phyloP scores from a whole-genome alignment of 169 alveolate species.

The Cryptosporidium bovis region DNA sequence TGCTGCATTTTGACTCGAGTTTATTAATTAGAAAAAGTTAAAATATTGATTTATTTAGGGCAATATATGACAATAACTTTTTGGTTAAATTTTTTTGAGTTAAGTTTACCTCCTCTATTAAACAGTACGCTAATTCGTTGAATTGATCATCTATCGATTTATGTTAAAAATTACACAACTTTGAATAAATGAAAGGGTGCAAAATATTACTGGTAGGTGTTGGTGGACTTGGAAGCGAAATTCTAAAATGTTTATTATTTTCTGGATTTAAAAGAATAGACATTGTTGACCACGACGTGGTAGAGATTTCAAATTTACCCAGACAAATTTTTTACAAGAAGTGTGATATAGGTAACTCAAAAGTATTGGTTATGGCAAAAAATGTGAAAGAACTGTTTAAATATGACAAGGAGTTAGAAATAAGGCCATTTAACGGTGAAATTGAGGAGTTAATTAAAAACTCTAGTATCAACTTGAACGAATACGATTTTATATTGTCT shows the following conservation, averaged over 20 bases:
- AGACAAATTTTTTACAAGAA: constrained; percentile 27
- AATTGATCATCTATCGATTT: no score
- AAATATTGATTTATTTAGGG: no score
- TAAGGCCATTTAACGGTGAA: constrained; percentile 15
- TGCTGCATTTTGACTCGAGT: background rate
- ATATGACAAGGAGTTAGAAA: constrained; percentile 23
- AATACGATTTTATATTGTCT: constrained; percentile 18
- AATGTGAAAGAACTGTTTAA: background rate
- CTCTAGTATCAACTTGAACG: background rate
- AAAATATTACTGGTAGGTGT: constrained; percentile 49
- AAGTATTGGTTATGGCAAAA: constrained; percentile 33
- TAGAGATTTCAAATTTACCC: constrained; percentile 46
- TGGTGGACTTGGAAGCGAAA: constrained; percentile 71
- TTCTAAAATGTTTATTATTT: constrained; percentile 16
- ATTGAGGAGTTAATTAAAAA: background rate
- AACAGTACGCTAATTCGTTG: no score
- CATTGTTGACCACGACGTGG: constrained; percentile 42
- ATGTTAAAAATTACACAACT: no score
- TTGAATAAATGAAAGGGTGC: background rate
- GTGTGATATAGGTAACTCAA: constrained; percentile 57
- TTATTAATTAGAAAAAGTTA: no score
- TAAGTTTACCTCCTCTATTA: no score
- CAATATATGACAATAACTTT: no score
- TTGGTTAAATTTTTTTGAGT: no score
- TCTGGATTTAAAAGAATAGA: constrained; percentile 59